Percentiles rank a stretch among this genome's conserved stretches.
Conservation (phyloP, 768 basidiomycete species). For the Calocera cornea region DNA sequence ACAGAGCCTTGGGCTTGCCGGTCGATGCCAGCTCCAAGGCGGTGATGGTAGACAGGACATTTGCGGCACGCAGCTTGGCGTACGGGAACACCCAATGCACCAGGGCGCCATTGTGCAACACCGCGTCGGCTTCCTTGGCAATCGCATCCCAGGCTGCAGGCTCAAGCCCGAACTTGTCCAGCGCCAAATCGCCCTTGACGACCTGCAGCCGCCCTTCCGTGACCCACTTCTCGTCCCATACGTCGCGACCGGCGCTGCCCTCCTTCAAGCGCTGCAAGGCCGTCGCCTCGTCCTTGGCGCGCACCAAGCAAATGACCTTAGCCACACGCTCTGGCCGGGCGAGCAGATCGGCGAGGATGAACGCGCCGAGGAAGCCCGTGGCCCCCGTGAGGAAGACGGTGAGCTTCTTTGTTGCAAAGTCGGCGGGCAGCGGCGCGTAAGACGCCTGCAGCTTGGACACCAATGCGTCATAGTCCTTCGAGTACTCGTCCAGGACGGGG, state of each 20-base stretch:
- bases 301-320: slow-evolving; percentile 88
- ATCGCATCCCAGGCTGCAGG: slow-evolving; percentile 51
- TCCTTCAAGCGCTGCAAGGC: slow-evolving; percentile 59
- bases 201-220: slow-evolving; percentile 53
- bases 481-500: slow-evolving; percentile 47
- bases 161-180: slow-evolving; percentile 59
- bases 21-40: slow-evolving; percentile 65
- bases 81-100: slow-evolving; percentile 99
- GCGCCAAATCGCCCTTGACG: slow-evolving; percentile 69
- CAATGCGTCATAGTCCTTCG: slow-evolving; percentile 59
- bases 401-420: slow-evolving; percentile 39
- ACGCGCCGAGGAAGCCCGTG: slow-evolving; percentile 93
- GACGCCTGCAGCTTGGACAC: slow-evolving; percentile 41
- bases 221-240: slow-evolving; percentile 84
- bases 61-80: slow-evolving; percentile 77
- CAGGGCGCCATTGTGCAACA: slow-evolving; percentile 94
- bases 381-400: slow-evolving; percentile 93
- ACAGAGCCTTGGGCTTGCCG: slow-evolving; percentile 59
- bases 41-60: slow-evolving; percentile 83
- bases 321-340: slow-evolving; percentile 44
- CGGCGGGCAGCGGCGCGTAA: slow-evolving; percentile 49
- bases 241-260: slow-evolving; percentile 59
- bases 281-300: slow-evolving; percentile 47
- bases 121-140: slow-evolving; percentile 57
- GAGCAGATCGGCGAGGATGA: slow-evolving; percentile 72